Evolutionary conservation across 1,139 yeast species (phyloP), one percentile per base, ranked within the genome.

Genomic region (Suhomyces terraborum): DNA sequence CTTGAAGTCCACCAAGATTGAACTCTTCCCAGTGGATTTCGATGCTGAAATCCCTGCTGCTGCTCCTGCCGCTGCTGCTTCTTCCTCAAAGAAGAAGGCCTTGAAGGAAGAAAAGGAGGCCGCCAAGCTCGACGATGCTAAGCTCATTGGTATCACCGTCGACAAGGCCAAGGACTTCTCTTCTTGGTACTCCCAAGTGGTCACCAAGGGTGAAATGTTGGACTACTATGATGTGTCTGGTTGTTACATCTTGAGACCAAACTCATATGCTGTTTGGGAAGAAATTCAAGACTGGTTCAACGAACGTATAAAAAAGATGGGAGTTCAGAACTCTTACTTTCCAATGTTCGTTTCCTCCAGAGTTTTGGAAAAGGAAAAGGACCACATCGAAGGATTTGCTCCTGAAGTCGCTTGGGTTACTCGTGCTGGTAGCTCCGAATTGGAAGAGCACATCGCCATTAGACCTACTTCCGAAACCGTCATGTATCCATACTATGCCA

Each of bases 371-470:
- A 88, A 85, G 72, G 99, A 94, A 74, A 94, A 94, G 72, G 99
- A 94, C 64, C 99, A 94, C 64, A 84, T 94, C 58, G 98, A 94
- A 69, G 99, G 99, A 28, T 94, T 94, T 66, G 98, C 99, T 37
- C 98, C 99, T 22, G 99, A 94, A 70, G 99, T 94, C 43, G 99
- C 99, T 18, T 94, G 99, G 99, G 98, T 94, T 52, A 94, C 99
- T 46, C 81, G 76, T 59, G 99, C 99, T 38, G 99, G 99, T 58
- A 67, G 72, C 38, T 86, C 96, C 22, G 98, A 93, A 40, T 78
- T 94, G 55, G 98, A 94, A 43, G 98, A 94, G 72, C 98, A 96
- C 56, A 88, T 94, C 59, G 99, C 99, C 47, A 93, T 94, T 56
- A 87, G 99, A 74, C 99, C 99, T 58, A 94, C 99, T 35, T 89